A percentile compares a stretch with the other conserved stretches of the same genome.
These are phyloP conservation scores for Paratrypanosoma confusum DNA, from an alignment of 208 protist genomes.

Conservation along the genomic window DNA sequence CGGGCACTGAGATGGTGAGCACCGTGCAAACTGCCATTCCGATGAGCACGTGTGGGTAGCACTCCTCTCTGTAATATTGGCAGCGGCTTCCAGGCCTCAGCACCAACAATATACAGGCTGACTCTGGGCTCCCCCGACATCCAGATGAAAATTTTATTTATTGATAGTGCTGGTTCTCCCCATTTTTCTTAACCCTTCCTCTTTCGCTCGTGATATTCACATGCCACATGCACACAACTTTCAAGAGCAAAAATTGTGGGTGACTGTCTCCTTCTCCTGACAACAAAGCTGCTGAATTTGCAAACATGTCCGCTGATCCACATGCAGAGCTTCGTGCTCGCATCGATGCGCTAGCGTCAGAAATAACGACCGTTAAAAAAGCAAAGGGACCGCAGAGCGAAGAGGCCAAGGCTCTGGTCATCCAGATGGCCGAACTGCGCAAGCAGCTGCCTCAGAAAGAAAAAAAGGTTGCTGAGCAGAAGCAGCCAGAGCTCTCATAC, in stretches of 20 bases:
- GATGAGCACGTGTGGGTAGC: not conserved
- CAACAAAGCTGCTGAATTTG: not conserved
- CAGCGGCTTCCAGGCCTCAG: not conserved
- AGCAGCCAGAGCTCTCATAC: conserved; percentile 55
- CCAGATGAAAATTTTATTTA: not conserved
- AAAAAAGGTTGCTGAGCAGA: conserved; percentile 41
- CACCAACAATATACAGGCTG: not conserved
- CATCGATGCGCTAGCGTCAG: conserved; percentile 56
- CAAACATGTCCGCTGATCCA: not conserved
- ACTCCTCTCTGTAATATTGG: not conserved
- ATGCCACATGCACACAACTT: not conserved
- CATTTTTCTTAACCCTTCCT: conserved; percentile 1
- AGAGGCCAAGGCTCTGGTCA: conserved; percentile 62
- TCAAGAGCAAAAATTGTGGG: not conserved
- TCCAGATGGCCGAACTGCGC: conserved; percentile 64
- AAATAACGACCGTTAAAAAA: conserved; percentile 70
- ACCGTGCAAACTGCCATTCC: not conserved
- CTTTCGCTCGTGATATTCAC: not conserved
- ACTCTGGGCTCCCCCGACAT: not conserved
- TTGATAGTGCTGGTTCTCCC: not conserved
- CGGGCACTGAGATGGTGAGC: not conserved
- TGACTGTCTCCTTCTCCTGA: not conserved
- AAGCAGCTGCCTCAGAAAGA: conserved; percentile 27
- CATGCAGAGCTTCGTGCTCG: conserved; percentile 40
- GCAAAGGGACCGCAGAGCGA: conserved; percentile 34